Evolutionary conservation across 768 basidiomycete species (phyloP), one percentile per base, ranked within the genome.

Genomic region (Leccinellum luteum): DNA sequence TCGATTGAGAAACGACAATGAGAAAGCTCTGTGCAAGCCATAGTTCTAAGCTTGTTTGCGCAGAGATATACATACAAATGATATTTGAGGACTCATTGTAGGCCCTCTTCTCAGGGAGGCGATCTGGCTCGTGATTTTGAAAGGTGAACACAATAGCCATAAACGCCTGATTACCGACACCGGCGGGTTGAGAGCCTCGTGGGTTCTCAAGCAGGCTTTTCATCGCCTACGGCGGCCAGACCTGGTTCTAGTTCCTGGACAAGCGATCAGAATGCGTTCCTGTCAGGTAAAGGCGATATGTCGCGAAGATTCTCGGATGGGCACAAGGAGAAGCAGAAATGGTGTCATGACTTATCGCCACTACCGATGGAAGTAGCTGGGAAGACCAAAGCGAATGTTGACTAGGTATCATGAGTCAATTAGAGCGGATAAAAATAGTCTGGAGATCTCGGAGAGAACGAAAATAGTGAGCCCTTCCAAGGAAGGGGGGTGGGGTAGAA

Each of bases 101-200:
- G 38, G n/a, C 17, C 4, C n/a, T 6, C 48, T 53, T 57, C 56
- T 48, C 57, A 58, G 57, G 58, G 47, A 30, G 21, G 13, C 14
- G 4, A 15, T n/a, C 27, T 8, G 31, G 55, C 60, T 51, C 23
- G 64, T 69, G 67, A 59, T 63, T 69, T 52, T 49, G 17, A 27
- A 53, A 19, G 4, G 28, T 52, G 52, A 38, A 52, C 13, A 43
- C 41, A 51, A 50, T 54, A 44, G 49, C 27, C 48, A 23, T 56
- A 51, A 52, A 27, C 3, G 25, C 45, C 32, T 49, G n/a, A 57
- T 34, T 28, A n/a, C 2, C 32, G 38, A 17, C 28, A n/a, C 2
- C 32, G 38, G 35, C 28, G 10, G 44, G 3, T 28, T 14, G 12
- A 35, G 21, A 47, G 57, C 48, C 41, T 41, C 38, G 38, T 41